phyloP scores from a whole-genome alignment of 148 eudicot species.

The Chenopodium formosanum region DNA sequence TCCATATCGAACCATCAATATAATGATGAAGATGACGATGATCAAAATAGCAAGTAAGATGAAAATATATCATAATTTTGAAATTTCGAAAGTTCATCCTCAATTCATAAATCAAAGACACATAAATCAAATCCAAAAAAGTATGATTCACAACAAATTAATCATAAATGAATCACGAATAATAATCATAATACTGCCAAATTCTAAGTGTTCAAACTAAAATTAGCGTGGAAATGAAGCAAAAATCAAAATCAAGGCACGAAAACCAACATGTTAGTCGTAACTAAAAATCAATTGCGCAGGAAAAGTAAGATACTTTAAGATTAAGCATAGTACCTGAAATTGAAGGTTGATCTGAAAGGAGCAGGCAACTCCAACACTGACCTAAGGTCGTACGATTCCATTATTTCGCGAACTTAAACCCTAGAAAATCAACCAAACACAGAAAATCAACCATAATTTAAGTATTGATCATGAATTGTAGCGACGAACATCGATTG shows the following conservation, averaged over 20 bases:
- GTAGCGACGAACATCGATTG: background rate
- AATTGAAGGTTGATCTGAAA: constrained; percentile 46
- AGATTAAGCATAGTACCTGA: constrained; percentile 48
- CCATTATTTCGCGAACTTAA: constrained; percentile 24
- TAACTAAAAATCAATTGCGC: too few species aligned
- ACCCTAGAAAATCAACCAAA: constrained; percentile 15
- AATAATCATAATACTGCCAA: background rate
- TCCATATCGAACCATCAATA: too few species aligned
- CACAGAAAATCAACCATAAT: background rate
- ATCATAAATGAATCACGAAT: too few species aligned
- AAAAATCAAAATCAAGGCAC: background rate
- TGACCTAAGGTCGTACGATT: constrained; percentile 29
- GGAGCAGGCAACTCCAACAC: constrained; percentile 37
- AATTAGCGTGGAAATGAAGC: background rate
- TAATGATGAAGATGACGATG: background rate
- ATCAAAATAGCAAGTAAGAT: background rate
- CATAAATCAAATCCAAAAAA: background rate
- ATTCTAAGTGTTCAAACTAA: background rate
- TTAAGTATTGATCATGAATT: background rate
- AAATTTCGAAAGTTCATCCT: background rate
- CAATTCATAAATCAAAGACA: background rate
- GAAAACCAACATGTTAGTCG: too few species aligned
- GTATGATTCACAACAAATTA: too few species aligned
- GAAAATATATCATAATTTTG: background rate
- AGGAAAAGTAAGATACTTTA: too few species aligned